Evolutionary conservation across 306 rosid genomes (phyloP).

Genomic region (Cucumis melo): DNA sequence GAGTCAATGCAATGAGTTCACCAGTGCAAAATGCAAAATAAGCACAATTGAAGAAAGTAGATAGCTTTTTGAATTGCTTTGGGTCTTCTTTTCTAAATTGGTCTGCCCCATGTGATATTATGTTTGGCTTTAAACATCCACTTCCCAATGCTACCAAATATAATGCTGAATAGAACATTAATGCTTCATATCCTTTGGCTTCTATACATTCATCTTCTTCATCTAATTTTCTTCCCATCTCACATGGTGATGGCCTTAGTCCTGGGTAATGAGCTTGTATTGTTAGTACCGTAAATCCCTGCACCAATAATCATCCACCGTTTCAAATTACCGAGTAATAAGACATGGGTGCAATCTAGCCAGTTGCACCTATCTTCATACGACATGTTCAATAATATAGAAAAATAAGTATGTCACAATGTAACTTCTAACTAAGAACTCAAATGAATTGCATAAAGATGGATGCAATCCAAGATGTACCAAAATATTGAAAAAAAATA

Average conservation of each 20-base stretch:
- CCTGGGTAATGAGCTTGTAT: constrained; percentile 46
- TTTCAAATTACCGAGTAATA: background rate
- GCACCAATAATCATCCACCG: background rate
- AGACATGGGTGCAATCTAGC: too few species aligned
- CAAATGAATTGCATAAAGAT: too few species aligned
- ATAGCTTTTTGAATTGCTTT: constrained; percentile 26
- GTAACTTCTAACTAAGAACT: too few species aligned
- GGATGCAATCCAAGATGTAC: too few species aligned
- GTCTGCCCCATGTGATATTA: constrained; percentile 59
- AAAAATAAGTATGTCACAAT: too few species aligned
- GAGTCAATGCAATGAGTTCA: constrained; percentile 35
- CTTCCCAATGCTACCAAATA: constrained; percentile 59
- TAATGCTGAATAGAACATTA: constrained; percentile 33
- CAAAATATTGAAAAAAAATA: too few species aligned
- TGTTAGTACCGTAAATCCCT: constrained; percentile 46
- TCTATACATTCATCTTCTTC: constrained; percentile 15
- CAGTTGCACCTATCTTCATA: too few species aligned
- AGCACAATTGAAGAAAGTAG: constrained; percentile 46
- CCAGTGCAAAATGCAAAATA: constrained; percentile 53
- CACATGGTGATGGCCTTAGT: constrained; percentile 35
- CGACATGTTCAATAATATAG: too few species aligned
- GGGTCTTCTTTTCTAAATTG: constrained; percentile 31
- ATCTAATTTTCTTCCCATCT: background rate
- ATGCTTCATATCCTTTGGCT: constrained; percentile 30
- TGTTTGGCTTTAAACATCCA: constrained; percentile 52